A percentile compares a stretch with the other conserved stretches of the same genome.
These are phyloP conservation scores for Pichia sp. DNA, from an alignment of 1,139 yeast genomes.

Conservation along the genomic window DNA sequence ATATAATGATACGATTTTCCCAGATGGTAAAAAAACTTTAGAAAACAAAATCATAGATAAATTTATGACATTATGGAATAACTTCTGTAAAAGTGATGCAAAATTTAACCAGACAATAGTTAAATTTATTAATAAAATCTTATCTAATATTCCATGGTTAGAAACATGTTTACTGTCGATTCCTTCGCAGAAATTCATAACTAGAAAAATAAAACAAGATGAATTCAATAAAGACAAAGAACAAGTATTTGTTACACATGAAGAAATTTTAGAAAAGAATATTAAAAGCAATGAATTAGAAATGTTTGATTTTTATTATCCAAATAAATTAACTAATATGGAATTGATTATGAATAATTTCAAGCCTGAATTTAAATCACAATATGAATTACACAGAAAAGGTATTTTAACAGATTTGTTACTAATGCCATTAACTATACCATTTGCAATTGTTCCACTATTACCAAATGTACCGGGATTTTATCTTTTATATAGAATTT, in stretches of 20 bases:
- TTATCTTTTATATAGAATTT: constrained; percentile 73
- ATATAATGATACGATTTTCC: constrained; percentile 37
- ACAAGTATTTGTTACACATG: constrained; percentile 12
- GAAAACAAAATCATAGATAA: constrained; percentile 36
- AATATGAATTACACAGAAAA: constrained; percentile 38
- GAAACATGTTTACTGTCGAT: constrained; percentile 47
- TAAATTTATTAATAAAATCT: constrained; percentile 31
- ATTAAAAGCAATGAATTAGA: constrained; percentile 20
- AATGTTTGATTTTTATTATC: constrained; percentile 28
- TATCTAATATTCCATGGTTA: constrained; percentile 45
- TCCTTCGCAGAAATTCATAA: constrained; percentile 44
- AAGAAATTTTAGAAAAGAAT: constrained; percentile 13
- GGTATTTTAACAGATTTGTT: constrained; percentile 45
- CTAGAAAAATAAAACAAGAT: constrained; percentile 37
- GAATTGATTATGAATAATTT: constrained; percentile 24
- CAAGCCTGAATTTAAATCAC: constrained; percentile 23
- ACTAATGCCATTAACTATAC: constrained; percentile 73
- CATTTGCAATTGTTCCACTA: constrained; percentile 77
- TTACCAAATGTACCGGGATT: constrained; percentile 95
- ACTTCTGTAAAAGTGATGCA: constrained; percentile 36
- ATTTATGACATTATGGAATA: constrained; percentile 43
- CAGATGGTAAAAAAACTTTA: constrained; percentile 31
- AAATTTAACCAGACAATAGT: constrained; percentile 39
- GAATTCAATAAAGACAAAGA: constrained; percentile 9
- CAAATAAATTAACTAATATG: constrained; percentile 21